A percentile compares a stretch with the other conserved stretches of the same genome.
Conservation (phyloP, 1,139 yeast genomes). For the Hemisphaericaspora xylanilytica region DNA sequence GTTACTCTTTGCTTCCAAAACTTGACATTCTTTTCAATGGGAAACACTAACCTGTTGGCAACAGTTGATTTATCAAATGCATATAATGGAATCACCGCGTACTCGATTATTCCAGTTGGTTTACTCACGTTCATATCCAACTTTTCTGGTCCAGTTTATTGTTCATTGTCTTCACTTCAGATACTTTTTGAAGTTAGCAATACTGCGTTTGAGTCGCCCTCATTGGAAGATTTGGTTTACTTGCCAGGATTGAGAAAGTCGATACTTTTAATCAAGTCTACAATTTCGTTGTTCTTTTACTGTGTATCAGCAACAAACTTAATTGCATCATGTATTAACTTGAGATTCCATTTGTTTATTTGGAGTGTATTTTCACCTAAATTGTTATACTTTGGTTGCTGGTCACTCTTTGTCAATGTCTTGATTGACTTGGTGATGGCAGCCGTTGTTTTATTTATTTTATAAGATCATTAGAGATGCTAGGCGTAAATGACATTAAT, state of each 20-base stretch:
- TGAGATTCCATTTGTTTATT: constrained; percentile 84
- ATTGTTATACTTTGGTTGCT: constrained; percentile 71
- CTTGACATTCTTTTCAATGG: constrained; percentile 79
- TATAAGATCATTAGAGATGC: constrained; percentile 6
- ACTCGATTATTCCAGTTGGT: constrained; percentile 73
- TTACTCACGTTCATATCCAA: constrained; percentile 75
- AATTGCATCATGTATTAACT: constrained; percentile 64
- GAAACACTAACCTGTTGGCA: constrained; percentile 89
- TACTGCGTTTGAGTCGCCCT: constrained; percentile 12
- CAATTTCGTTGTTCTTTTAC: constrained; percentile 51
- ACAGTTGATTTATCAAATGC: constrained; percentile 89
- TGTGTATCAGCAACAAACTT: constrained; percentile 57
- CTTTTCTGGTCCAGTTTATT: constrained; percentile 81
- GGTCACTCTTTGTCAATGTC: constrained; percentile 60
- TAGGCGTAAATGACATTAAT: not conserved
- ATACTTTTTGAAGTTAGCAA: constrained; percentile 37
- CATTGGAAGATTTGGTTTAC: constrained; percentile 14
- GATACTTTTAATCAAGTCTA: constrained; percentile 33
- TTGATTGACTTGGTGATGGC: constrained; percentile 36
- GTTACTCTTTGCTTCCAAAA: constrained; percentile 54
- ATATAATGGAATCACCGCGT: constrained; percentile 77
- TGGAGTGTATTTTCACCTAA: constrained; percentile 99
- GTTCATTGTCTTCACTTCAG: constrained; percentile 62
- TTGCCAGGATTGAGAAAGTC: constrained; percentile 30
- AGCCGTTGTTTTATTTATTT: constrained; percentile 14